Conservation (phyloP, 768 basidiomycete species). For the Phaffia tasmanica region DNA sequence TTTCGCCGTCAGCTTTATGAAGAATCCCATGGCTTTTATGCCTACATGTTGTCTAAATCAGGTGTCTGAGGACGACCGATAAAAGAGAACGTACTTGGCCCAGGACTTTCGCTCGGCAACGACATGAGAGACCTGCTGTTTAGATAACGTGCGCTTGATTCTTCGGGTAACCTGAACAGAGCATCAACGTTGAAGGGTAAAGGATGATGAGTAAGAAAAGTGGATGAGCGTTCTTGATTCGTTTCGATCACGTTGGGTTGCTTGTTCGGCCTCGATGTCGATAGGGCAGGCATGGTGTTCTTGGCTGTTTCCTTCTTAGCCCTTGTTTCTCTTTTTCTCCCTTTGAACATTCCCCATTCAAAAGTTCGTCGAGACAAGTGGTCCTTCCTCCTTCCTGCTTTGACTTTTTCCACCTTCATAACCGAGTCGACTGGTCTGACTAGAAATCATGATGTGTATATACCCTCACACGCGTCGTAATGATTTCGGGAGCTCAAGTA, state of each 20-base stretch:
- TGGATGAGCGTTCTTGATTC: neutral
- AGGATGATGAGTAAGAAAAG: constrained; percentile 3
- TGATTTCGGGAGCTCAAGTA: neutral
- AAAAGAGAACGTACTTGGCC: constrained; percentile 44
- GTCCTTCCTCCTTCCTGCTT: neutral
- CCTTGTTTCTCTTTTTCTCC: too few relatives aligned
- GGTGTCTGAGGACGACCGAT: neutral
- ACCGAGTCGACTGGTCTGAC: neutral
- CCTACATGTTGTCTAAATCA: too few relatives aligned
- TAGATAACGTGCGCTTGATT: constrained; percentile 75
- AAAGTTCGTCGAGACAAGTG: neutral
- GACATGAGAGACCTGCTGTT: constrained; percentile 80
- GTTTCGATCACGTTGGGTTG: too few relatives aligned
- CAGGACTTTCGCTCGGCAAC: constrained; percentile 90
- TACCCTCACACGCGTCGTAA: too few relatives aligned
- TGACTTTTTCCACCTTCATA: neutral
- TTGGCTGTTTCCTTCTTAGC: too few relatives aligned
- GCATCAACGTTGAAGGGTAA: neutral
- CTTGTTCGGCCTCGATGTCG: too few relatives aligned
- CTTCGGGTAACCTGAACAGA: constrained; percentile 61
- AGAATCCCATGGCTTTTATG: too few relatives aligned
- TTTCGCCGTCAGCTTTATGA: too few relatives aligned
- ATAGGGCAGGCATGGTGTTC: too few relatives aligned
- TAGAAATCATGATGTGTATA: neutral
- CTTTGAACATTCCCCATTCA: too few relatives aligned